Percentiles rank a stretch among this genome's conserved stretches.
These are phyloP conservation scores for Aquilaria agallochum DNA, from an alignment of 441 rosid genomes.

Conservation along the genomic window DNA sequence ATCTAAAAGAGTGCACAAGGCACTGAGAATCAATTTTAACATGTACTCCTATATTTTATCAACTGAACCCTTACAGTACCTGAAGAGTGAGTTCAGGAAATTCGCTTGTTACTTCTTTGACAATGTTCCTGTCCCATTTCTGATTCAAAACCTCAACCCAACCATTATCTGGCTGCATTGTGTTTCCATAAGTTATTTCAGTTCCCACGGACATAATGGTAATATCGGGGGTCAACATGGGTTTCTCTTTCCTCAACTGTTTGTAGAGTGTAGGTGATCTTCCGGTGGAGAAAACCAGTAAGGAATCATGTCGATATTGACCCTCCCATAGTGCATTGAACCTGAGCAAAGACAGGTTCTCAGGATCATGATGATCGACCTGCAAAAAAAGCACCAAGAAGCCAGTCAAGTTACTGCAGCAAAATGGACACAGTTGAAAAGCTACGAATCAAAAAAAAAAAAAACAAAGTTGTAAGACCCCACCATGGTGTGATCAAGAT, in stretches of 20 bases:
- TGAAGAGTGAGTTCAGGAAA: slow-evolving; percentile 78
- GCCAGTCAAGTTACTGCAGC: slow-evolving; percentile 15
- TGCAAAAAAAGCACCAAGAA: slow-evolving; percentile 20
- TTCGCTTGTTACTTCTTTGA: slow-evolving; percentile 69
- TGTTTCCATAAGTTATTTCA: slow-evolving; percentile 78
- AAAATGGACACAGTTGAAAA: slow-evolving; percentile 3
- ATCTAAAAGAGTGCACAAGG: not conserved
- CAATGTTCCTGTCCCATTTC: slow-evolving; percentile 68
- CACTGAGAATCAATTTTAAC: slow-evolving; percentile 7
- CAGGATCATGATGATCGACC: slow-evolving; percentile 96
- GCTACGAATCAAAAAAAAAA: not conserved
- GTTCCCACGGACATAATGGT: slow-evolving; percentile 96
- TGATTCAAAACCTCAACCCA: slow-evolving; percentile 76
- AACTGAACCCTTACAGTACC: slow-evolving; percentile 28
- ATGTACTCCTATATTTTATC: slow-evolving; percentile 1
- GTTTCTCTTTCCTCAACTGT: slow-evolving; percentile 74
- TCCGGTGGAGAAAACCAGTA: slow-evolving; percentile 93
- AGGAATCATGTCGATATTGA: slow-evolving; percentile 71
- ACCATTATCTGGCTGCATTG: slow-evolving; percentile 79
- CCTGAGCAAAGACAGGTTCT: slow-evolving; percentile 77
- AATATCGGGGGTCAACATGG: slow-evolving; percentile 87
- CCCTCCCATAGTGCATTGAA: slow-evolving; percentile 93
- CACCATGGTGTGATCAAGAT: slow-evolving; percentile 95
- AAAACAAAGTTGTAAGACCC: not conserved
- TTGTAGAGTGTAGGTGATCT: slow-evolving; percentile 88